These are phyloP conservation scores for Parastagonospora avenae DNA, from an alignment of 2,329 filamentous ascomycete species.

Conservation along the genomic window DNA sequence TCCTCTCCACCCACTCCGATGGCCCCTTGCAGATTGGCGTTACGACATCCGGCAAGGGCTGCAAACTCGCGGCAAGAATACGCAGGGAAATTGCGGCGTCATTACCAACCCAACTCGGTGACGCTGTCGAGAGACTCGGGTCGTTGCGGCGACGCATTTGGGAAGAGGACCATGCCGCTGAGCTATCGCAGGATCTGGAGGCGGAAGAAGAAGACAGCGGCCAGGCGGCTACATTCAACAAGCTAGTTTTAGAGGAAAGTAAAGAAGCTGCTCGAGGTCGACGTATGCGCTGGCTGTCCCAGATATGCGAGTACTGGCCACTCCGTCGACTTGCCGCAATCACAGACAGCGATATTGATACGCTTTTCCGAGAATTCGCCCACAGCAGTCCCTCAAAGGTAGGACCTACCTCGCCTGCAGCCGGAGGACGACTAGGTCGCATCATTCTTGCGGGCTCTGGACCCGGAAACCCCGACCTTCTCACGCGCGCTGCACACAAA, in stretches of 20 bases:
- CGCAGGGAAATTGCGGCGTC: conserved; percentile 83
- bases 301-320: conserved; percentile 99
- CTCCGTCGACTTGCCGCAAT: conserved; percentile 79
- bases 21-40: conserved; percentile 94
- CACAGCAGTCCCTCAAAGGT: conserved; percentile 42
- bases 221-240: conserved; percentile 84
- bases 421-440: conserved; percentile 58
- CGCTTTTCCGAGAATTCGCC: conserved; percentile 75
- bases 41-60: conserved; percentile 92
- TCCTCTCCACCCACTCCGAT: conserved; percentile 87
- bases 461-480: conserved; percentile 87
- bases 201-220: conserved; percentile 68
- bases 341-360: conserved; percentile 77
- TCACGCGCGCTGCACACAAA: conserved; percentile 81
- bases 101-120: conserved; percentile 75
- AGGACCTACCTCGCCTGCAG: conserved; percentile 22
- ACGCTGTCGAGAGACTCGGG: conserved; percentile 78
- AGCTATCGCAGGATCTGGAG: conserved; percentile 51
- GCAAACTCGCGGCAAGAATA: conserved; percentile 89
- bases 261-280: conserved; percentile 75
- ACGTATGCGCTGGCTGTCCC: conserved; percentile 88
- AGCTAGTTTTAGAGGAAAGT: conserved; percentile 75
- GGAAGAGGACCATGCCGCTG: conserved; percentile 57
- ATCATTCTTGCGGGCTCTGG: conserved; percentile 92
- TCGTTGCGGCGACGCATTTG: conserved; percentile 50